phyloP scores from a whole-genome alignment of 495 filamentous ascomycete genomes.

The Amniculicola lignicola region DNA sequence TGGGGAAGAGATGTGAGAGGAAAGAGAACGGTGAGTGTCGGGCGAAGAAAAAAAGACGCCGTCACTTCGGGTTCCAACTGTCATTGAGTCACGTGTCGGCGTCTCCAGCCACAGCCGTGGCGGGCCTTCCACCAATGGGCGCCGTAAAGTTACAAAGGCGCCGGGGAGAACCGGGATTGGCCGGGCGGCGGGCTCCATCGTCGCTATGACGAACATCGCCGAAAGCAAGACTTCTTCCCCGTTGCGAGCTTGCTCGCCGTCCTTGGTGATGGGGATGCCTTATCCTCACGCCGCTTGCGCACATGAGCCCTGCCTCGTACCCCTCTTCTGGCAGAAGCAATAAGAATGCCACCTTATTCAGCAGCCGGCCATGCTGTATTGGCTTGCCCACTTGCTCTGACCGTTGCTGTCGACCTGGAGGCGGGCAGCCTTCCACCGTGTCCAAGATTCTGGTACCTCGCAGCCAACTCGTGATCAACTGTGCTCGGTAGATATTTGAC shows the following conservation, averaged over 20 bases:
- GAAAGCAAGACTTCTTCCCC: background rate
- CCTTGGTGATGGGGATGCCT: too few species aligned
- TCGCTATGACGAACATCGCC: background rate
- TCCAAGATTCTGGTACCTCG: constrained; percentile 2
- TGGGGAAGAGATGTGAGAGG: background rate
- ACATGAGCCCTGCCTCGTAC: too few species aligned
- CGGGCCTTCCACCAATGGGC: constrained; percentile 6
- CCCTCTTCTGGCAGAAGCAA: background rate
- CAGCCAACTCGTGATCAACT: background rate
- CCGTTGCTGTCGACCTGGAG: background rate
- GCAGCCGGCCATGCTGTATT: background rate
- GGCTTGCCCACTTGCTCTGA: background rate
- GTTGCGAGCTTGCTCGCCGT: too few species aligned
- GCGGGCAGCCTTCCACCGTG: background rate
- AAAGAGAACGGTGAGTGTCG: constrained; percentile 3
- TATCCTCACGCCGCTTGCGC: too few species aligned
- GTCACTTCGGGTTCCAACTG: constrained; percentile 1
- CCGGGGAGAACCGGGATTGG: background rate
- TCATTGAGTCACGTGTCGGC: constrained; percentile 5
- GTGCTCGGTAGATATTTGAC: background rate
- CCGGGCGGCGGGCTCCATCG: background rate
- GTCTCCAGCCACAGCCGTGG: constrained; percentile 8
- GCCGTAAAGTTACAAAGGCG: background rate
- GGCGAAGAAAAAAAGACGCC: constrained; percentile 20
- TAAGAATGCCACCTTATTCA: background rate